Evolutionary conservation across 352 stramenopile species (phyloP).

Genomic region (Phytophthora sp.): DNA sequence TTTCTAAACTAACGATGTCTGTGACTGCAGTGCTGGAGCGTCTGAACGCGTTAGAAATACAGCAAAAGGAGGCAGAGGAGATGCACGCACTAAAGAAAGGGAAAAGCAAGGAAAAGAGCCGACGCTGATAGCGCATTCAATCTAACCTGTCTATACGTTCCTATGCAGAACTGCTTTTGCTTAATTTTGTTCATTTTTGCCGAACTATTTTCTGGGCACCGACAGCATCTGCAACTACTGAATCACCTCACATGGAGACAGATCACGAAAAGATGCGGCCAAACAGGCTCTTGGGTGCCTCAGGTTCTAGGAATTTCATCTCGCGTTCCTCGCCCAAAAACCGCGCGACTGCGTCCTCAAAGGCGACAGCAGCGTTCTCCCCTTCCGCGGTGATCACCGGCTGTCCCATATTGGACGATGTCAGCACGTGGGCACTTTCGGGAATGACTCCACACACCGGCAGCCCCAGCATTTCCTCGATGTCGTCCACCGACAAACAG

Average conservation of each 20-base stretch:
- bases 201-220: constrained; percentile 5
- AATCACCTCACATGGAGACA: constrained; percentile 19
- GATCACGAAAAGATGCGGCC: constrained; percentile 66
- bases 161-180: constrained; percentile 25
- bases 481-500: constrained; percentile 90
- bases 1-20: too few relatives aligned
- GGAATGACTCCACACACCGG: constrained; percentile 92
- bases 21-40: constrained; percentile 67
- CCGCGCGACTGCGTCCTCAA: constrained; percentile 90
- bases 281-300: constrained; percentile 84
- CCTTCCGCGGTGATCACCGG: constrained; percentile 86
- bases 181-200: constrained; percentile 23
- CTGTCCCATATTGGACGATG: constrained; percentile 93
- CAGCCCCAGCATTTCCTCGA: constrained; percentile 93
- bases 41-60: constrained; percentile 78
- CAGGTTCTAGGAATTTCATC: constrained; percentile 88
- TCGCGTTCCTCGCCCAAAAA: constrained; percentile 90
- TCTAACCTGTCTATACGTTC: constrained; percentile 18
- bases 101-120: constrained; percentile 72
- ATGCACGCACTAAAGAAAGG: constrained; percentile 82
- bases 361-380: constrained; percentile 80
- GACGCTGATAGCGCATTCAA: constrained; percentile 46
- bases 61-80: constrained; percentile 83
- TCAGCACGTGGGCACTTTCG: constrained; percentile 90
- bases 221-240: background rate